Percentiles rank a stretch among this genome's conserved stretches.
Conservation (phyloP, 208 protist species). For the Balamuthia mandrillaris region DNA sequence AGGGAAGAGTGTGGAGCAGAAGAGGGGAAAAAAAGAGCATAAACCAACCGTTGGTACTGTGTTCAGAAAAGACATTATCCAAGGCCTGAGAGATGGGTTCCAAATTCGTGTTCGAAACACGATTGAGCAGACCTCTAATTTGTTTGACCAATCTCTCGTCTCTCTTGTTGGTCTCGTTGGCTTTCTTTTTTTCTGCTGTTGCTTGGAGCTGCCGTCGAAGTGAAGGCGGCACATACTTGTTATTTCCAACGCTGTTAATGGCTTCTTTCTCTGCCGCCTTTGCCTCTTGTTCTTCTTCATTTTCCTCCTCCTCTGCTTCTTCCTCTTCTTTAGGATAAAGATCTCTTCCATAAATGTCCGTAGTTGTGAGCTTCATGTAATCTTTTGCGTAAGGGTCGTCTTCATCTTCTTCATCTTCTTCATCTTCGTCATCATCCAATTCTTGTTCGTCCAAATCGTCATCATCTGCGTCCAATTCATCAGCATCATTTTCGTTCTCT, state of each 20-base stretch:
- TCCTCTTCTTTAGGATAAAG: not conserved
- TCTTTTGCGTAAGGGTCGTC: not conserved
- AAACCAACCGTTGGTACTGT: not conserved
- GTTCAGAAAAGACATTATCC: not conserved
- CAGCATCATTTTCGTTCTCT: not conserved
- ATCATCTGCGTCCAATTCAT: not conserved
- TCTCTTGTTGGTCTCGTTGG: too few relatives aligned
- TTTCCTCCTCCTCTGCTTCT: not conserved
- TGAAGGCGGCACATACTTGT: slow-evolving; percentile 1
- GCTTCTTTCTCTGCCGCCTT: not conserved
- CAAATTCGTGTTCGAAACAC: not conserved
- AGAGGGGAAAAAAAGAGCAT: not conserved
- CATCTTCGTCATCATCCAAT: too few relatives aligned
- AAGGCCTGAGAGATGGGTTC: not conserved
- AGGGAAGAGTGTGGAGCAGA: not conserved
- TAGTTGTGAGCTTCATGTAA: not conserved
- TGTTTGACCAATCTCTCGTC: not conserved
- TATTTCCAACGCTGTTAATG: not conserved
- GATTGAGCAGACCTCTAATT: slow-evolving; percentile 19
- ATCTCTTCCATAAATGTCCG: not conserved
- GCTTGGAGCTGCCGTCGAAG: not conserved
- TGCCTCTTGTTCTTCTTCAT: not conserved
- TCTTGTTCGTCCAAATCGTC: not conserved
- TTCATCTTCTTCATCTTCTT: too few relatives aligned
- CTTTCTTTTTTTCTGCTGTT: too few relatives aligned